These are phyloP conservation scores for Cicer cuneatum DNA, from an alignment of 306 rosid genomes.

Conservation along the genomic window DNA sequence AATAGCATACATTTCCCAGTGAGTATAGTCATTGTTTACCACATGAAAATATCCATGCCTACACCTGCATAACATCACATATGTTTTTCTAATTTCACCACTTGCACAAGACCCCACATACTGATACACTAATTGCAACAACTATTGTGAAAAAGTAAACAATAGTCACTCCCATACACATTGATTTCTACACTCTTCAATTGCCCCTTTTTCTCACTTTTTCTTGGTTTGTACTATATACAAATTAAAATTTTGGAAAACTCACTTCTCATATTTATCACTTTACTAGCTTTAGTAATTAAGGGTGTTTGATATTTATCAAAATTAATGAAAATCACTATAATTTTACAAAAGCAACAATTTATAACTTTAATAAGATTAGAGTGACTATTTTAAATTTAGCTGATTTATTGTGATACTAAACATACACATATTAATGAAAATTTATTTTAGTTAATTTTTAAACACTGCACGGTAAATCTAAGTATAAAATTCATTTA, in stretches of 20 bases:
- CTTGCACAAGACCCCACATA: constrained; percentile 31
- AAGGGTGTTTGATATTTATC: no score
- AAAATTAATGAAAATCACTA: no score
- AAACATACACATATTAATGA: no score
- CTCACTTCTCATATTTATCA: not conserved
- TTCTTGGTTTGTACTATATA: not conserved
- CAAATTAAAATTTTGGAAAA: not conserved
- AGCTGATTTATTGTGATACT: no score
- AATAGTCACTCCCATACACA: not conserved
- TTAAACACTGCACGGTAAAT: no score
- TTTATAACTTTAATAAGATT: no score
- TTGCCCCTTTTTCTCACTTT: not conserved
- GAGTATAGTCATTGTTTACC: constrained; percentile 99
- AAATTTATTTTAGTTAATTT: no score
- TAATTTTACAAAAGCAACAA: no score
- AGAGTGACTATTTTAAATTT: no score
- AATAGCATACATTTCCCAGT: constrained; percentile 99
- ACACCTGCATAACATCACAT: constrained; percentile 61
- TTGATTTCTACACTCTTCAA: constrained; percentile 17
- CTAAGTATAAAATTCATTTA: no score
- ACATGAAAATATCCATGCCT: constrained; percentile 98
- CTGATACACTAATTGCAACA: not conserved
- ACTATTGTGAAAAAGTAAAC: not conserved
- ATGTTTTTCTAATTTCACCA: constrained; percentile 35
- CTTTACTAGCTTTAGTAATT: no score